These are phyloP conservation scores for Globisporangium ultimum DNA, from an alignment of 352 stramenopile genomes.

Conservation along the genomic window DNA sequence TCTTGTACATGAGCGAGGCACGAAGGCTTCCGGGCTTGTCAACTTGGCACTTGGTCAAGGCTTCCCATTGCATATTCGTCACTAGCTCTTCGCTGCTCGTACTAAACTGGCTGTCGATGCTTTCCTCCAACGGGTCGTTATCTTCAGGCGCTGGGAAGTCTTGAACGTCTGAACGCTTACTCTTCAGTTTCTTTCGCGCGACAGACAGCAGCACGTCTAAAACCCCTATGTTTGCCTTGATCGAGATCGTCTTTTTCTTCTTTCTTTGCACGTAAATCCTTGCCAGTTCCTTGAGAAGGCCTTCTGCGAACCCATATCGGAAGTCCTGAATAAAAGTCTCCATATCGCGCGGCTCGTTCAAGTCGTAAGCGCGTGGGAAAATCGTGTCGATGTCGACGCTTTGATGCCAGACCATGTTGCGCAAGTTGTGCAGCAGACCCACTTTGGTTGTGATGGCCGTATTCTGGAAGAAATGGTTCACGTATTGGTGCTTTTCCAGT, in stretches of 20 bases:
- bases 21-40: slow-evolving; percentile 44
- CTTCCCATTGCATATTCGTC: slow-evolving; percentile 77
- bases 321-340: slow-evolving; percentile 91
- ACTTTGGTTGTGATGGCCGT: slow-evolving; percentile 91
- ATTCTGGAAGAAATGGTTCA: slow-evolving; percentile 92
- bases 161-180: slow-evolving; percentile 24
- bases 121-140: slow-evolving; percentile 52
- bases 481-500: slow-evolving; percentile 83
- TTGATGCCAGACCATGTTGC: slow-evolving; percentile 75
- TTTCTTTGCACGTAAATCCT: slow-evolving; percentile 20
- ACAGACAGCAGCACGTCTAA: slow-evolving; percentile 55
- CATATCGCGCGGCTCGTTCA: slow-evolving; percentile 82
- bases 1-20: slow-evolving; percentile 50
- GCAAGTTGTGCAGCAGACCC: slow-evolving; percentile 84
- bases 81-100: slow-evolving; percentile 44
- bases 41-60: slow-evolving; percentile 44
- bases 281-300: slow-evolving; percentile 75
- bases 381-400: slow-evolving; percentile 75
- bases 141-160: neutral
- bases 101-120: slow-evolving; percentile 35
- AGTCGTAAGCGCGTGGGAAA: slow-evolving; percentile 89
- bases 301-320: slow-evolving; percentile 76
- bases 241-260: slow-evolving; percentile 2
- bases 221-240: slow-evolving; percentile 48
- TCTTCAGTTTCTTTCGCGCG: slow-evolving; percentile 54